Evolutionary conservation across 352 stramenopile species (phyloP).

Genomic region (Phytopythium chamaehyphon): DNA sequence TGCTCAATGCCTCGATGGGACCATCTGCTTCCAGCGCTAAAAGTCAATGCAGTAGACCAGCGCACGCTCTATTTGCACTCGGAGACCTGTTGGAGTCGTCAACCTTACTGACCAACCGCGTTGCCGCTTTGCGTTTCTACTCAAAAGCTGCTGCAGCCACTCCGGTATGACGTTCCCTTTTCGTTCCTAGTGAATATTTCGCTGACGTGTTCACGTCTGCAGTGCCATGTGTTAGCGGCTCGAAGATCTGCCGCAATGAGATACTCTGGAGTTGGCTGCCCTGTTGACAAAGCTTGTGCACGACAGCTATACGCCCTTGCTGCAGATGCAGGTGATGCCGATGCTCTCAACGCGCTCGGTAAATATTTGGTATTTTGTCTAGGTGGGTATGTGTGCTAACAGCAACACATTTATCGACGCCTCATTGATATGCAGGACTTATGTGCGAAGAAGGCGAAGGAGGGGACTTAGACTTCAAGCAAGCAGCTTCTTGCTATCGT

Average conservation of each 20-base stretch:
- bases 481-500: conserved; percentile 53
- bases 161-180: conserved; percentile 8
- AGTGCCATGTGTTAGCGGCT: conserved; percentile 21
- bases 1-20: conserved; percentile 31
- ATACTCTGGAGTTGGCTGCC: conserved; percentile 54
- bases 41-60: conserved; percentile 15
- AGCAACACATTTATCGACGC: too few species aligned
- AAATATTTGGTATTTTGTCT: not conserved
- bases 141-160: conserved; percentile 38
- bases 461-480: conserved; percentile 58
- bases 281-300: conserved; percentile 42
- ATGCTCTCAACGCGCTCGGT: conserved; percentile 73
- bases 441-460: conserved; percentile 81
- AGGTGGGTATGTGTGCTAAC: not conserved
- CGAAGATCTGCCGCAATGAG: conserved; percentile 55
- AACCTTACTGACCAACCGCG: conserved; percentile 36
- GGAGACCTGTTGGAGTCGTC: conserved; percentile 58
- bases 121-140: conserved; percentile 56
- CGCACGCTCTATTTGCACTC: conserved; percentile 28
- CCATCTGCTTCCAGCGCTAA: not conserved
- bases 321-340: conserved; percentile 38
- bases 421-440: conserved; percentile 23
- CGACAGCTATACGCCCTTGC: conserved; percentile 56
- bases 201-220: not conserved
- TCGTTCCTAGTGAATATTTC: not conserved